Conservation (phyloP, 495 filamentous ascomycete genomes). For the Penicillium antarcticum region DNA sequence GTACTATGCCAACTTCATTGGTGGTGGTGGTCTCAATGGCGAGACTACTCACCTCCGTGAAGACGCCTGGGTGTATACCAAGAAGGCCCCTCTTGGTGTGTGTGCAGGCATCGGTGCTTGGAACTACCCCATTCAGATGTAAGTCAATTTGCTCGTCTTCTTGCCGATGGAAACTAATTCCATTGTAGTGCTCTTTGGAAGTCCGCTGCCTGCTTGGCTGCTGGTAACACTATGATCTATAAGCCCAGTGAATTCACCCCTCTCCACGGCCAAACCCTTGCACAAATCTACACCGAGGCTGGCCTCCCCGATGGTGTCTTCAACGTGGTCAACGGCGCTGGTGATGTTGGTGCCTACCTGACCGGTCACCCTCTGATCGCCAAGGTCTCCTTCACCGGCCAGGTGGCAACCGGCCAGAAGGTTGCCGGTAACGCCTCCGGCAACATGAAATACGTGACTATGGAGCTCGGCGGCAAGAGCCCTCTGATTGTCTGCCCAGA, state of each 20-base stretch:
- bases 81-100: slow-evolving; percentile 70
- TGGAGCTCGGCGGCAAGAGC: slow-evolving; percentile 82
- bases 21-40: slow-evolving; percentile 65
- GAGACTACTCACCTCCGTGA: slow-evolving; percentile 64
- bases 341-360: slow-evolving; percentile 66
- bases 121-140: slow-evolving; percentile 87
- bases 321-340: slow-evolving; percentile 74
- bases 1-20: slow-evolving; percentile 71
- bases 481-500: slow-evolving; percentile 70
- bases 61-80: slow-evolving; percentile 72
- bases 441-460: slow-evolving; percentile 82
- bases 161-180: background rate
- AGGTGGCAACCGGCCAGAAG: slow-evolving; percentile 72
- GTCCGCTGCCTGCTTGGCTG: slow-evolving; percentile 74
- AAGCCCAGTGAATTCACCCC: slow-evolving; percentile 82
- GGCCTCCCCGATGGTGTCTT: slow-evolving; percentile 77
- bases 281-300: slow-evolving; percentile 66
- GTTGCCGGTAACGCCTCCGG: slow-evolving; percentile 66
- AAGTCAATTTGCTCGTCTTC: slow-evolving; percentile 9
- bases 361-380: slow-evolving; percentile 64
- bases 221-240: slow-evolving; percentile 85
- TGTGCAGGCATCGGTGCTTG: slow-evolving; percentile 79
- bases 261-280: slow-evolving; percentile 65
- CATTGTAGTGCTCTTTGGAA: slow-evolving; percentile 69
- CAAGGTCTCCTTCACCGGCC: slow-evolving; percentile 83